Base-by-base conservation (phyloP, 352 stramenopile species). In the Aphanomyces cochlioides region DNA sequence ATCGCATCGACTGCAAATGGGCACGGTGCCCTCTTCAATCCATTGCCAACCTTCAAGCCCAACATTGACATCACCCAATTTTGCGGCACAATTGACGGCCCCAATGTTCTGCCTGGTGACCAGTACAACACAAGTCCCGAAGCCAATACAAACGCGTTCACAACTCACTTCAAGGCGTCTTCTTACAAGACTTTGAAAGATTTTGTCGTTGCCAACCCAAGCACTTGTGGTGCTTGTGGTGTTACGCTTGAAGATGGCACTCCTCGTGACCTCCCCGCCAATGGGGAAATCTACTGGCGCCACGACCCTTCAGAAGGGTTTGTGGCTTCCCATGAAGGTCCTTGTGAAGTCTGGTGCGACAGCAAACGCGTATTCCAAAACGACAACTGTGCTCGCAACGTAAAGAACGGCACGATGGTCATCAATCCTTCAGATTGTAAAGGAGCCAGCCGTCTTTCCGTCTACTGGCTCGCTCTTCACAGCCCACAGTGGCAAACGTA, bases 361-460 rank as follows among this genome's bases (percentile, higher is more conserved):
- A 56, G 53, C 41, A 47, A 67, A 40, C 50, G 58, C 3, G 54
- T 72, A 37, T 58, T 57, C 13, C 73, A 59, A 45, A 72, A 56
- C 0, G 71, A 41, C 7, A 68, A 75, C 39, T 75, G 71, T 66
- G 54, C 54, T 15, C 43, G 41, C 36, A 59, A 28, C 17, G 69
- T 69, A 28, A 10, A n/a, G 10, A 36, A 47, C 38, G 66, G 64
- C 21, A n/a, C 5, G 5, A 41, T 69, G 54, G 28, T 64, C 37
- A 73, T 74, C 67, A 58, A 75, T 54, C 72, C 73, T 59, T 45
- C 61, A n/a, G 67, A 67, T 39, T 77, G 73, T 59, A 70, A 64
- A 12, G 73, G 68, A 47, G 70, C 73, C 60, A 73, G 63, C 21
- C 64, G 38, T 7, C 59, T 76, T 5, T 60, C 60, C 13, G 66